Evolutionary conservation across 805 yeast genomes (phyloP), one percentile per base, ranked within the genome.

Genomic region (Barnettozyma pratensis): DNA sequence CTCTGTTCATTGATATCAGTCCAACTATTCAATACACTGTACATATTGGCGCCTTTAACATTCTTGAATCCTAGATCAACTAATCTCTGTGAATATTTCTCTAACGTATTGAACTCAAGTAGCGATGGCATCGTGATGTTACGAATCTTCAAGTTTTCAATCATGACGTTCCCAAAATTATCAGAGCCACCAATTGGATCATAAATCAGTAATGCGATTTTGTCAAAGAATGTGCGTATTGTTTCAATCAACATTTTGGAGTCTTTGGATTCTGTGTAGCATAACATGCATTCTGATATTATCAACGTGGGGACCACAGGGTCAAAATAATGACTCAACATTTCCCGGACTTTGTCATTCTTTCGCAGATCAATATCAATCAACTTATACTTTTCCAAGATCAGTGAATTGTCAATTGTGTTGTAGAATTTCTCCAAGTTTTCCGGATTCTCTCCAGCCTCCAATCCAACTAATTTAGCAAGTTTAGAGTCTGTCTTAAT

Each of bases 121-220:
- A 70, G 40, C 14, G 73, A 66, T 4, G 73, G 73, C 67, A 71
- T 61, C 37, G 73, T 61, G 47, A 77, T 65, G 26, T 76, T 71
- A 32, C 84, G 63, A 26, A 66, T 69, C 42, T 62, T 58, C 45
- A 80, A 61, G 55, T 80, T 80, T 25, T 68, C 68, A 30, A 73
- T 69, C 86, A 80, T 80, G 12, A 80, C 74, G 1, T 56, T 53
- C 1, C 85, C 85, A 62, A 80, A 80, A 5, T 71, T 61, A 45
- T 73, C 79, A 10, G 63, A 61, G 7, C 81, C 74, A 0, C 82
- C 80, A 62, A 80, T 76, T 4, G 86, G 86, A 53, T 80, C 86
- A 61, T 80, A 80, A 54, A 80, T 71, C 5, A 76, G 55, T 53
- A 68, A 51, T 53, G 50, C 59, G 28, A 56, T 43, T 38, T 39